A percentile compares a stretch with the other conserved stretches of the same genome.
Evolutionary conservation across 768 basidiomycete genomes (phyloP).

Genomic region (Stropharia rugosoannulata): DNA sequence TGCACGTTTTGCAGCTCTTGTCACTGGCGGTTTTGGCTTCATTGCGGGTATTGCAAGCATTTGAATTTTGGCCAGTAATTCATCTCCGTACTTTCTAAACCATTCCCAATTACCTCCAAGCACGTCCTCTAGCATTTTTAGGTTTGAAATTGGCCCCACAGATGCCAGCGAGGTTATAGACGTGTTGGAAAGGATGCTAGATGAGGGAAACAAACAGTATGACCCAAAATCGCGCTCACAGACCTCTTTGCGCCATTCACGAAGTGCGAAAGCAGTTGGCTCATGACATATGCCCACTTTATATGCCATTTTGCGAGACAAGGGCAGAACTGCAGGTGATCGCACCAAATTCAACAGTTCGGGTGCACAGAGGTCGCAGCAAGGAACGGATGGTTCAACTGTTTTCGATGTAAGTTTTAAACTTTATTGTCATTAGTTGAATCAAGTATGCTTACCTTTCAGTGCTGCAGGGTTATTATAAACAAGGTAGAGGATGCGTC

Average conservation of each 20-base stretch:
- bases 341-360: too few relatives aligned
- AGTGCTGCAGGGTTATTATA: too few relatives aligned
- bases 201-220: constrained; percentile 5
- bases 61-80: background rate
- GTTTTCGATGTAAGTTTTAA: too few relatives aligned
- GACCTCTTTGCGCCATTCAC: constrained; percentile 14
- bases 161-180: constrained; percentile 15
- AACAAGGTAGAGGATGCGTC: too few relatives aligned
- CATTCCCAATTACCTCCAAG: background rate
- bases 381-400: too few relatives aligned
- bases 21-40: too few relatives aligned
- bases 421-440: too few relatives aligned
- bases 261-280: background rate
- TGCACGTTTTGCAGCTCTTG: too few relatives aligned
- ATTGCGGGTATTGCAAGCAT: too few relatives aligned
- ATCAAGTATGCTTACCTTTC: too few relatives aligned
- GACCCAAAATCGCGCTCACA: constrained; percentile 8
- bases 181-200: constrained; percentile 13
- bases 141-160: constrained; percentile 12
- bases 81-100: background rate
- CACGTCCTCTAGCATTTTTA: background rate
- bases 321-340: background rate
- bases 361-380: too few relatives aligned
- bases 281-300: constrained; percentile 12
- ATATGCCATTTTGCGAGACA: background rate